Evolutionary conservation across 1,139 yeast species (phyloP).

Genomic region (Suhomyces anneliseae): DNA sequence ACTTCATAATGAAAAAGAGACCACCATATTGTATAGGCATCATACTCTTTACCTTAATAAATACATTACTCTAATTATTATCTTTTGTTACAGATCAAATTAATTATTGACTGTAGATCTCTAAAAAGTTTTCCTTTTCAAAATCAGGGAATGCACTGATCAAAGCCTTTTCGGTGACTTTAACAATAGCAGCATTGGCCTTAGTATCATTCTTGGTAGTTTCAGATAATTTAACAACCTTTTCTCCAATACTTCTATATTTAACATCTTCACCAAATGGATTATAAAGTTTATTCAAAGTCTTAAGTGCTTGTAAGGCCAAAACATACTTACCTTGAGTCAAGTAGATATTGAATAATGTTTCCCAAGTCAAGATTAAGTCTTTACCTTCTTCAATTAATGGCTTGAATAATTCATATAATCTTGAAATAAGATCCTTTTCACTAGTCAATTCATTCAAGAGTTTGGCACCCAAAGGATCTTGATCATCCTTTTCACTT

Average conservation of each 20-base stretch:
- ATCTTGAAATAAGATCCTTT: constrained; percentile 30
- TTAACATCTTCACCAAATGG: constrained; percentile 18
- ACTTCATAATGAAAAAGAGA: no score
- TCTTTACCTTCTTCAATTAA: constrained; percentile 38
- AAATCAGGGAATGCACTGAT: constrained; percentile 35
- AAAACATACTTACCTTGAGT: constrained; percentile 47
- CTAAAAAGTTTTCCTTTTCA: constrained; percentile 12
- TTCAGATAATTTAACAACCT: constrained; percentile 27
- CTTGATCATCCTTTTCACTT: constrained; percentile 46
- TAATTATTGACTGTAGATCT: constrained; percentile 10
- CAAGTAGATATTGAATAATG: constrained; percentile 40
- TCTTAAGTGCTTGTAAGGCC: constrained; percentile 46
- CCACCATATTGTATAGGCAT: not conserved
- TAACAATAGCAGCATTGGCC: constrained; percentile 43
- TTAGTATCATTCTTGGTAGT: constrained; percentile 26
- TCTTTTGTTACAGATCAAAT: not conserved
- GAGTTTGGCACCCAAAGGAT: constrained; percentile 48
- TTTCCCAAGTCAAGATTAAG: constrained; percentile 36
- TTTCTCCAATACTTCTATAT: constrained; percentile 23
- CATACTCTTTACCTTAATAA: not conserved
- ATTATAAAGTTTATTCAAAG: constrained; percentile 32
- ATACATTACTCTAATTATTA: not conserved
- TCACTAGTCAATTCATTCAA: constrained; percentile 28
- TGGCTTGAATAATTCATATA: constrained; percentile 32
- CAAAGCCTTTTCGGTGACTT: constrained; percentile 48